Base-by-base conservation (phyloP, 495 filamentous ascomycete species). In the Haplographium delicatum region DNA sequence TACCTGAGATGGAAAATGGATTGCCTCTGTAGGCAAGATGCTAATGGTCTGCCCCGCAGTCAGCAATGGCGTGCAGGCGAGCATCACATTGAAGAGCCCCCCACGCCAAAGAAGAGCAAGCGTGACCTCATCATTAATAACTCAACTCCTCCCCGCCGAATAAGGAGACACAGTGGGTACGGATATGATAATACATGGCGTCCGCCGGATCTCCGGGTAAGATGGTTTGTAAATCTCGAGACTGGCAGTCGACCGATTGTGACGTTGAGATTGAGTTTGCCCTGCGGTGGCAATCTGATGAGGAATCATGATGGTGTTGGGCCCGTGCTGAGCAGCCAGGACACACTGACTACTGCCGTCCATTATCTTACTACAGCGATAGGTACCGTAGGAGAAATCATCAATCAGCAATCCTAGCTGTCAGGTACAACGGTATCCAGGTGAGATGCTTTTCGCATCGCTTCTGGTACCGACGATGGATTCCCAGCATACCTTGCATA, bases 111-210 rank as follows among this genome's bases (percentile, higher is more conserved):
- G 20, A 11, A 24, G 37, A 23, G 4, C 33, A 50, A 38, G 51
- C 47, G 53, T 61, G 58, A 61, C 54, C 58, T 61, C 53, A 61
- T 57, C 42, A 57, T 60, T 56, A 60, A 45, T 56, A 44, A 56
- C 53, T 56, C 22, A 44, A 25, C n/a, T 23, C 10, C 54, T 44
- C 42, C 45, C 47, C 23, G 46, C 35, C 58, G 35, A 55, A 51
- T 58, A 43, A 39, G 22, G 43, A 42, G 43, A 46, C 25, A 18
- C 16, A 34, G 23, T 40, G 18, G 47, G 31, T 27, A 13, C 48
- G 44, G 24, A 34, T 8, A 20, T 44, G 46, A 34, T 35, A 30
- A 44, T 48, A 47, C 41, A 50, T 47, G 38, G 46, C 25, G 46
- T 49, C 33, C 23, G 20, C 34, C 47, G 57, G 50, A 54, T 30